Evolutionary conservation across 192 early-diverging fungal genomes (phyloP).

Genomic region (Chytriomyces sp.): DNA sequence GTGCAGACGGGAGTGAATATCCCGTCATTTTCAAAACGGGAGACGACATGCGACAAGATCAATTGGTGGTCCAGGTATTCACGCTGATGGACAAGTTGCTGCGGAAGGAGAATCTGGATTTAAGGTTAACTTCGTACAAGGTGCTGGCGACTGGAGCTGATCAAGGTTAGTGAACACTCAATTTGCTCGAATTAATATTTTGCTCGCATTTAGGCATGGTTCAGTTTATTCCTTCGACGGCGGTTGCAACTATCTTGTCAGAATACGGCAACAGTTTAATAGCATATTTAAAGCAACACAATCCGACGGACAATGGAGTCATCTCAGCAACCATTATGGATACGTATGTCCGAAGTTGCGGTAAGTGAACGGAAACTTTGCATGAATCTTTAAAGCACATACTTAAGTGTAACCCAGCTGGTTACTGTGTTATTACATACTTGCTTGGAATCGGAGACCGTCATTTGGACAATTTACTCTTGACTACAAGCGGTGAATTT

Average conservation of each 20-base stretch:
- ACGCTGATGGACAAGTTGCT: conserved; percentile 96
- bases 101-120: conserved; percentile 93
- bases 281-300: conserved; percentile 75
- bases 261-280: conserved; percentile 85
- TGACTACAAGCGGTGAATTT: conserved; percentile 76
- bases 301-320: conserved; percentile 56
- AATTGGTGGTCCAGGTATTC: conserved; percentile 96
- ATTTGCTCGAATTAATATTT: conserved; percentile 10
- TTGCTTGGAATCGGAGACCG: conserved; percentile 96
- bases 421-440: conserved; percentile 99
- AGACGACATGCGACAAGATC: conserved; percentile 97
- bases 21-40: conserved; percentile 97
- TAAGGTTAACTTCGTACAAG: conserved; percentile 90
- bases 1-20: conserved; percentile 82
- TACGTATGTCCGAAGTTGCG: conserved; percentile 93
- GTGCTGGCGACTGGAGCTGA: conserved; percentile 94
- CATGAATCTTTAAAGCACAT: neutral
- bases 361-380: conserved; percentile 42
- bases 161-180: conserved; percentile 64
- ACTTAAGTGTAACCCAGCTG: conserved; percentile 58
- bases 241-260: conserved; percentile 85
- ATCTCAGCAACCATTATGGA: conserved; percentile 83
- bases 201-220: conserved; percentile 60
- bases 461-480: conserved; percentile 93
- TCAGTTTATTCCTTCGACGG: conserved; percentile 89